Percentiles rank a stretch among this genome's conserved stretches.
Evolutionary conservation across 1,139 yeast species (phyloP).

Genomic region (Trichomonascaceae sp.): DNA sequence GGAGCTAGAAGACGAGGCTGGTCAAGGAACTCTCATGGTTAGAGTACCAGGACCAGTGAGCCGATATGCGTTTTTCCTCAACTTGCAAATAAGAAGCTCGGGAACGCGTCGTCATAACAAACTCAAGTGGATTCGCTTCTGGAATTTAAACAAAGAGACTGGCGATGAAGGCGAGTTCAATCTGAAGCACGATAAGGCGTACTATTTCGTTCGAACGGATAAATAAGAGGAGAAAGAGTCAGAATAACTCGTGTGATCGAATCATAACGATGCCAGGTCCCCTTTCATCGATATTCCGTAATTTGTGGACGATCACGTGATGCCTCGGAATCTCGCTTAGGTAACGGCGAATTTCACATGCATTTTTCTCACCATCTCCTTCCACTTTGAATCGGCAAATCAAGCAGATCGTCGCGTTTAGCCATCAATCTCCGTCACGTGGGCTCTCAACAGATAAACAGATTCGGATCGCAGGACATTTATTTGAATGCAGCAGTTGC

Average conservation of each 20-base stretch:
- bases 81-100: conserved; percentile 48
- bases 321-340: not conserved
- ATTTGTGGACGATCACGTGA: not conserved
- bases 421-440: not conserved
- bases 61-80: conserved; percentile 58
- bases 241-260: no score
- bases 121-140: conserved; percentile 60
- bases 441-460: not conserved
- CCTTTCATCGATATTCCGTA: not conserved
- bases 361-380: not conserved
- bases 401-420: not conserved
- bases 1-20: conserved; percentile 39
- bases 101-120: conserved; percentile 60
- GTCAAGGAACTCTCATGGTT: conserved; percentile 50
- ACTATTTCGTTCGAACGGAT: conserved; percentile 41
- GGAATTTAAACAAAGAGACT: conserved; percentile 46
- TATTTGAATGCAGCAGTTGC: not conserved
- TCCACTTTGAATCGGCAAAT: not conserved
- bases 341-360: not conserved
- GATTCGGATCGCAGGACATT: not conserved
- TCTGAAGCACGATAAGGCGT: conserved; percentile 66
- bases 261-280: no score
- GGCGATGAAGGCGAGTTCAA: conserved; percentile 51
- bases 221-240: not conserved
- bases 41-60: conserved; percentile 55